Conservation (phyloP, 108 stramenopile species). For the Nitzschia palea region DNA sequence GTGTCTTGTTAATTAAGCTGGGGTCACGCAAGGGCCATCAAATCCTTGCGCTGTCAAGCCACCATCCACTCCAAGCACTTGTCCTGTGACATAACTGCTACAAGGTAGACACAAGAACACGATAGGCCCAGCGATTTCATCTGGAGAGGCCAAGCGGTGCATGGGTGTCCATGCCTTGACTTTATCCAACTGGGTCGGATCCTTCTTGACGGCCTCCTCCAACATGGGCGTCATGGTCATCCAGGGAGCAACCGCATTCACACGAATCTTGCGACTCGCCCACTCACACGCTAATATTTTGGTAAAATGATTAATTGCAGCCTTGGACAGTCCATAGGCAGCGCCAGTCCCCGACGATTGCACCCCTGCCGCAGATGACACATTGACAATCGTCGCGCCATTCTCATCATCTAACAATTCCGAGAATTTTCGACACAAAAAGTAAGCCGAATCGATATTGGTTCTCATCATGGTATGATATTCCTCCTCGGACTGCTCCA, state of each 20-base stretch:
- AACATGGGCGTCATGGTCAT: conserved; percentile 89
- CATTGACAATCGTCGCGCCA: conserved; percentile 83
- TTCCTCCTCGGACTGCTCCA: conserved; percentile 82
- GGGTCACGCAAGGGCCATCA: conserved; percentile 59
- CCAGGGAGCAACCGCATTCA: conserved; percentile 89
- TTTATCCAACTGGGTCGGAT: conserved; percentile 56
- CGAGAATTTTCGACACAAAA: conserved; percentile 42
- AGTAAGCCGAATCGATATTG: conserved; percentile 79
- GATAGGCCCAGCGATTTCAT: conserved; percentile 83
- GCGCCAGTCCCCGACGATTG: conserved; percentile 75
- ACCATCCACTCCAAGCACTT: conserved; percentile 92
- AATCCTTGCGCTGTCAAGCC: conserved; percentile 87
- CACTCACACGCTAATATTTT: conserved; percentile 81
- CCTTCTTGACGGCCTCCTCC: conserved; percentile 57
- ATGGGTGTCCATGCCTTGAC: conserved; percentile 77
- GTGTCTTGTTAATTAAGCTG: neutral
- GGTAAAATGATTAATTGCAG: conserved; percentile 84
- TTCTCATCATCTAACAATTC: conserved; percentile 32
- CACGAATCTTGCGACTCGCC: conserved; percentile 78
- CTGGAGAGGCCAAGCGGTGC: conserved; percentile 54
- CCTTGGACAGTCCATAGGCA: conserved; percentile 87
- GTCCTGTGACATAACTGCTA: conserved; percentile 93
- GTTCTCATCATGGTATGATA: conserved; percentile 67
- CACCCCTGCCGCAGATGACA: conserved; percentile 83
- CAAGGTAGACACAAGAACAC: conserved; percentile 92